Percentiles rank a stretch among this genome's conserved stretches.
Conservation (phyloP, 345 rosid species). For the Eucalyptus tenuipes region DNA sequence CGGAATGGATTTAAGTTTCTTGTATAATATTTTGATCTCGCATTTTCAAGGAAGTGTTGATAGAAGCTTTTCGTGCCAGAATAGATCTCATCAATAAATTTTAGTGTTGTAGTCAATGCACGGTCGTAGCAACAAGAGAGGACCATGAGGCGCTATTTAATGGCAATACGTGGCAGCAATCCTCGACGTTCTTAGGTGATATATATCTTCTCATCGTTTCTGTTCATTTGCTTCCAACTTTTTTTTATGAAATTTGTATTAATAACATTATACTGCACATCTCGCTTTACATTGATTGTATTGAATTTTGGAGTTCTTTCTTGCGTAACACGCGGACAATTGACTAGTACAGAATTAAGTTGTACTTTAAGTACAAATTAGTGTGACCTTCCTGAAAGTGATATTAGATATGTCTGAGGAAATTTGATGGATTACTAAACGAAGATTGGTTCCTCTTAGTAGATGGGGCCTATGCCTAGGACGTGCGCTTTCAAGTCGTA, state of each 20-base stretch:
- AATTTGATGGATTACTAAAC: neutral
- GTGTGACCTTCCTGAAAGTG: accelerated
- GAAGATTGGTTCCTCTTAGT: accelerated
- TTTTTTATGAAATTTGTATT: too few relatives aligned
- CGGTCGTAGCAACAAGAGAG: neutral
- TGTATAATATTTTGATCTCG: neutral
- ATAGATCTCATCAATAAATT: too few relatives aligned
- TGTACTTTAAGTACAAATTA: accelerated
- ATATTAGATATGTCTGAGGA: accelerated
- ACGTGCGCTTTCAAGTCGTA: accelerated
- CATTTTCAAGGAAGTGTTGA: too few relatives aligned
- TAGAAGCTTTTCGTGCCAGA: neutral
- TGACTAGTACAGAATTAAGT: neutral
- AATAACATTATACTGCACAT: neutral
- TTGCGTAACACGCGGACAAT: accelerated
- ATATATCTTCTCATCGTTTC: neutral
- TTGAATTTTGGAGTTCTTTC: neutral
- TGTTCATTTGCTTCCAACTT: neutral
- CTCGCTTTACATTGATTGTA: too few relatives aligned
- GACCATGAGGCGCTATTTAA: neutral
- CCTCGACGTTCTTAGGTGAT: neutral
- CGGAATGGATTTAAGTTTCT: neutral
- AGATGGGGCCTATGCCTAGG: neutral
- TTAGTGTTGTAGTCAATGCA: neutral
- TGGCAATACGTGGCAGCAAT: neutral